These are phyloP conservation scores for Tricholoma sp. DNA, from an alignment of 768 basidiomycete species.

Conservation along the genomic window DNA sequence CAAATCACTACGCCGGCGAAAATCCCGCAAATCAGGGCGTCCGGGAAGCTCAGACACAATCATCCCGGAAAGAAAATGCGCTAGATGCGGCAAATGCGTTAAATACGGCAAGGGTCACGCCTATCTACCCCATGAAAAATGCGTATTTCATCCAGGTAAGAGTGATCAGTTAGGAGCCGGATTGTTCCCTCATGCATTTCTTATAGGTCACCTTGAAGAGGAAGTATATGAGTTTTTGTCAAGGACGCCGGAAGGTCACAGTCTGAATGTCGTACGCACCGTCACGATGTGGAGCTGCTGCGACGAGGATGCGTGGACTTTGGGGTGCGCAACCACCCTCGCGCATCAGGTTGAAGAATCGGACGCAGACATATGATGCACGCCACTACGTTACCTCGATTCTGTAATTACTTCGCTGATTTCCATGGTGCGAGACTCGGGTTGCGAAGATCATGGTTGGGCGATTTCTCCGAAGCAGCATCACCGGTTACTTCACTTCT, in stretches of 20 bases:
- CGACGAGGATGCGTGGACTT: slow-evolving; percentile 35
- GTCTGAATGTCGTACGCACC: slow-evolving; percentile 26
- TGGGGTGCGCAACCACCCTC: slow-evolving; percentile 26
- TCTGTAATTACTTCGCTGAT: background rate
- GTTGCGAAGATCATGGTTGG: background rate
- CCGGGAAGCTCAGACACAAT: slow-evolving; percentile 6
- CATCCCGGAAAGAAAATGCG: slow-evolving; percentile 10
- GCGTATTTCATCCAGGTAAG: slow-evolving; percentile 36
- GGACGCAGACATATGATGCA: background rate
- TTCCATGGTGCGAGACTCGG: background rate
- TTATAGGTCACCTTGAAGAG: slow-evolving; percentile 31
- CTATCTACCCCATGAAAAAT: slow-evolving; percentile 7
- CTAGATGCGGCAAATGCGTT: slow-evolving; percentile 15
- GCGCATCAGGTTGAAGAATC: slow-evolving; percentile 6
- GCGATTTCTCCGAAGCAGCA: too few relatives aligned
- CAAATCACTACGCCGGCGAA: slow-evolving; percentile 9
- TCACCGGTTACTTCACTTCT: too few relatives aligned
- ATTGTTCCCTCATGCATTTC: too few relatives aligned
- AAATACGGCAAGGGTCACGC: slow-evolving; percentile 3
- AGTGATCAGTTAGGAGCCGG: background rate
- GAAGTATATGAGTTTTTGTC: slow-evolving; percentile 38
- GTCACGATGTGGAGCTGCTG: slow-evolving; percentile 46
- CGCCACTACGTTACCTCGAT: background rate
- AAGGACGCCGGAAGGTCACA: slow-evolving; percentile 26
- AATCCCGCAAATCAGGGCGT: slow-evolving; percentile 11